Percentiles rank a stretch among this genome's conserved stretches.
These are phyloP conservation scores for Fraxinus dipetala DNA, from an alignment of 305 asterid species.

Conservation along the genomic window DNA sequence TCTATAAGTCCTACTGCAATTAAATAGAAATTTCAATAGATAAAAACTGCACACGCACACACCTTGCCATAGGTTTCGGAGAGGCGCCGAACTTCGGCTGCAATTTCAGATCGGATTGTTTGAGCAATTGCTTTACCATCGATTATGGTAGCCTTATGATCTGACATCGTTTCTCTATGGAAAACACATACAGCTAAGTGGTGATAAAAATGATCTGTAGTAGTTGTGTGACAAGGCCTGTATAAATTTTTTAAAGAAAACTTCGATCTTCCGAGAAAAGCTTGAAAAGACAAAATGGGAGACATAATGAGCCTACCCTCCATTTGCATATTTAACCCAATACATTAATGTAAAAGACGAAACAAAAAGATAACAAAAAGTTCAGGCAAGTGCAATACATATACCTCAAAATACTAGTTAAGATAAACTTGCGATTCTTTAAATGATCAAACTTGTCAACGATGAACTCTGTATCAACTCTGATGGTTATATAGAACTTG, in stretches of 20 bases:
- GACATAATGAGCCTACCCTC: not conserved
- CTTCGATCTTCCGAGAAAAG: not conserved
- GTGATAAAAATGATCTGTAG: not conserved
- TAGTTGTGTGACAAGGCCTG: not conserved
- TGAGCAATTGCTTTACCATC: conserved; percentile 84
- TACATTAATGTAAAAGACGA: not conserved
- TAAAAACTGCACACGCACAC: not conserved
- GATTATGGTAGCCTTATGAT: conserved; percentile 63
- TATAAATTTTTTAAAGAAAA: not conserved
- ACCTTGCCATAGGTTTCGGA: conserved; percentile 64
- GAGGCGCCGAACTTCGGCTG: conserved; percentile 61
- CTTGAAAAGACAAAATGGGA: not conserved
- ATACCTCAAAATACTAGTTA: not conserved
- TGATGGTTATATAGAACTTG: not conserved
- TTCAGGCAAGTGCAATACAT: not conserved
- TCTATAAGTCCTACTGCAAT: not conserved
- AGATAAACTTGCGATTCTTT: not conserved
- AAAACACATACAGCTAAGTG: not conserved
- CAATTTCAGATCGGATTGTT: conserved; percentile 77
- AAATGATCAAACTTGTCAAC: not conserved
- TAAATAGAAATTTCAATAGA: not conserved
- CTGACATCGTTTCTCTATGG: conserved; percentile 34
- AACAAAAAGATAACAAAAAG: not conserved
- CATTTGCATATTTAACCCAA: not conserved
- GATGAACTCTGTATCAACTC: not conserved